Base-by-base conservation (phyloP, 129 eudicot genomes). In the Kitagawia praeruptora region DNA sequence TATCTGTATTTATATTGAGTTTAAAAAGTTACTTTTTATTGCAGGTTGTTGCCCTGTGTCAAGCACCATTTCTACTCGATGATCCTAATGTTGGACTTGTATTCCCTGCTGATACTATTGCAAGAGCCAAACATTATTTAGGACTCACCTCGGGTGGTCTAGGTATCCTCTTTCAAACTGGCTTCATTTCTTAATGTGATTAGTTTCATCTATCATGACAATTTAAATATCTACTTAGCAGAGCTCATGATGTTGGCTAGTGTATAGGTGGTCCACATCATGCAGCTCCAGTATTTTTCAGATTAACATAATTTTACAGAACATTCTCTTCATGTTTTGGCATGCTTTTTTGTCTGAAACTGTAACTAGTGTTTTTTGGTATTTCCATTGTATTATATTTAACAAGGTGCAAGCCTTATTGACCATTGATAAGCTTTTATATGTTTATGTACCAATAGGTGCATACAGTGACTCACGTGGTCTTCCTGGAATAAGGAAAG, bases 381-480 rank as follows among this genome's bases (percentile, higher is more conserved):
- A 31, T 66, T 31, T 4, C 0, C 9, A 6, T 75, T 23, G 58
- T 74, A 53, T 34, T 74, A 44, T 46, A 27, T 46, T 4, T 12
- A 45, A 46, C 2, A 46, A 74, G 61, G 41, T 13, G n/a, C 13
- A 5, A 3, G 28, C 48, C 40, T 49, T 74, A 4, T 28, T 40
- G 51, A 45, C 75, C 40, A 78, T 34, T n/a, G 47, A 67, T 27
- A 77, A 78, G 54, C 47, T 27, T 66, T 21, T 81, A 8, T 42
- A 40, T 19, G 56, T 76, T 18, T 80, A 10, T 77, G 75, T 38
- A 71, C 84, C 0, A 42, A 77, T 82, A 95, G 99, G 99, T 84
- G 99, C 99, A 66, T 96, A 96, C 82, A 96, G 99, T 82, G 99
- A 96, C 85, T 92, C 99, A 49, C 96, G 99, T 75, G 99, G 99